Conservation (phyloP, 169 alveolate genomes). For the Toxoplasma gondii region DNA sequence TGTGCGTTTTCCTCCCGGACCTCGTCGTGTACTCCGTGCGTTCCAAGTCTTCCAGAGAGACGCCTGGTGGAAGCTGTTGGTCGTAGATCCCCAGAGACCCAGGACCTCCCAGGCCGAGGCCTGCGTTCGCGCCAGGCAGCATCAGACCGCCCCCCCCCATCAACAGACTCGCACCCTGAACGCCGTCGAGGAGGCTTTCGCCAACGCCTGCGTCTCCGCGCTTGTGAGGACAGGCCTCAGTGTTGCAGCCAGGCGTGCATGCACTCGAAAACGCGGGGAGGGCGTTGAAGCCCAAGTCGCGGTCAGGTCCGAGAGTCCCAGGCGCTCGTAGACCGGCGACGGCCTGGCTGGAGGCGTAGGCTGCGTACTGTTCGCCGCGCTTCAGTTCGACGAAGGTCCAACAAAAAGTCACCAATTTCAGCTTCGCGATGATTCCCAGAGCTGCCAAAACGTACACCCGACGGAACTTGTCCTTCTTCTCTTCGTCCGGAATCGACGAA, state of each 20-base stretch:
- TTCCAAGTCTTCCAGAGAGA: slow-evolving; percentile 2
- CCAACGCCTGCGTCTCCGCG: not conserved
- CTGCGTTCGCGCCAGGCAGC: not conserved
- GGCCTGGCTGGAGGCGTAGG: slow-evolving; percentile 19
- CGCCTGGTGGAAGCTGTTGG: not conserved
- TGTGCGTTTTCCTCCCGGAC: slow-evolving; percentile 54
- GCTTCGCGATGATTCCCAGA: slow-evolving; percentile 53
- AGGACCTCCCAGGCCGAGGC: not conserved
- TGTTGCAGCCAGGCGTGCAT: not conserved
- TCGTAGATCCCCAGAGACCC: not conserved
- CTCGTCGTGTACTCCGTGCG: slow-evolving; percentile 49
- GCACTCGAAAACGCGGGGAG: not conserved
- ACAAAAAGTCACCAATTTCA: slow-evolving; percentile 50
- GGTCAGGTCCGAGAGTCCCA: no score
- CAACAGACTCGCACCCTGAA: not conserved
- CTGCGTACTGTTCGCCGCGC: slow-evolving; percentile 15
- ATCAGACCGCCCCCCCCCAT: not conserved
- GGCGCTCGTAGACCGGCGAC: no score
- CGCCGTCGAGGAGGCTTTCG: not conserved
- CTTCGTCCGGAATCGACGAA: slow-evolving; percentile 15
- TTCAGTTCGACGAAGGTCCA: slow-evolving; percentile 59
- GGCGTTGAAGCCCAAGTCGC: no score
- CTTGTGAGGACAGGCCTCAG: not conserved
- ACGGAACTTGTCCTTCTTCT: slow-evolving; percentile 40
- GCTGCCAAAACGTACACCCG: slow-evolving; percentile 46